Evolutionary conservation across 2,329 filamentous ascomycete genomes (phyloP).

Genomic region (Colletotrichum sansevieriae): DNA sequence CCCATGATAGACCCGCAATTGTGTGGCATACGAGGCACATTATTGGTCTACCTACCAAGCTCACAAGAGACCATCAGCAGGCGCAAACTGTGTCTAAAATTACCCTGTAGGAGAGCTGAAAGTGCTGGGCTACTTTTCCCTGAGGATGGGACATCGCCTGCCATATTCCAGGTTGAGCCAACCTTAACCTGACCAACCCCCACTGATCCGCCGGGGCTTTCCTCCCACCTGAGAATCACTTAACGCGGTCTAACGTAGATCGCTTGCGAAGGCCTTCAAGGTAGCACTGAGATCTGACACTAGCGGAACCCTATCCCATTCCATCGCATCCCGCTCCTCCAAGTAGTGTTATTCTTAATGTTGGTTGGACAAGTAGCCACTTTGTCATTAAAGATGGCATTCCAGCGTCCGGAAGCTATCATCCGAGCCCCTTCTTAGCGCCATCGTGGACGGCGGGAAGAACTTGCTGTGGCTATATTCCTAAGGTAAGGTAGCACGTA

Average conservation of each 20-base stretch:
- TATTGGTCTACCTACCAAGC: neutral
- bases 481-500: no score
- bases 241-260: slow-evolving; percentile 23
- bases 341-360: neutral
- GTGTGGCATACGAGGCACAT: neutral
- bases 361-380: slow-evolving; percentile 11
- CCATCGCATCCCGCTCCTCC: no score
- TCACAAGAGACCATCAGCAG: neutral
- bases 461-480: slow-evolving; percentile 17
- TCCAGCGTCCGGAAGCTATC: neutral
- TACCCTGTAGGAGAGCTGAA: neutral
- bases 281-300: neutral
- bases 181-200: neutral
- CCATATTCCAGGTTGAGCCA: neutral
- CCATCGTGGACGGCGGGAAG: slow-evolving; percentile 12
- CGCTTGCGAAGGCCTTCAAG: neutral
- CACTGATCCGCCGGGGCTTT: slow-evolving; percentile 22
- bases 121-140: neutral
- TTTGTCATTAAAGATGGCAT: neutral
- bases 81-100: slow-evolving; percentile 3
- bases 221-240: slow-evolving; percentile 18
- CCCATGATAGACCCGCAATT: slow-evolving; percentile 15
- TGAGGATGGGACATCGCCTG: no score
- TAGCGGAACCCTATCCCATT: neutral
- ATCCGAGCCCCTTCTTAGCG: slow-evolving; percentile 14